Evolutionary conservation across 331 rosid genomes (phyloP), one percentile per base, ranked within the genome.

Genomic region (Arachis monticola): DNA sequence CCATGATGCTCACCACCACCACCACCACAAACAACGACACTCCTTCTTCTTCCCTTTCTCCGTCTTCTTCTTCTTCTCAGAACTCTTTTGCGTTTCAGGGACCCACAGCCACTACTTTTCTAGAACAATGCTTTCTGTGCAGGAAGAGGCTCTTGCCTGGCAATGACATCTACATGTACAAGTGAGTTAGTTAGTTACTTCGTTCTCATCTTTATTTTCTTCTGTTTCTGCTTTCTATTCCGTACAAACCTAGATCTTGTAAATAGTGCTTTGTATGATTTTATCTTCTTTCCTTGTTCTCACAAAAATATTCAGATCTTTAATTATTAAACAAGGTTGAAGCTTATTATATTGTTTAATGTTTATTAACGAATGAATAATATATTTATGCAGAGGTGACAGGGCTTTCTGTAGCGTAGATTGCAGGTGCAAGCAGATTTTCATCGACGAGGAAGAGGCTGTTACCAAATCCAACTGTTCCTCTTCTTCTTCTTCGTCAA

Each of bases 131-230:
- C 77, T 88, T 83, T 83, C 91, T 88, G 50, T 94, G 96, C 83
- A 32, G 71, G 55, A 87, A 83, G 60, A 90, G 77, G 14, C 88
- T 94, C 69, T 84, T 86, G 69, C 92, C 91, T 10, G 92, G 90
- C n/a, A 94, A 90, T 42, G 99, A 94, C 77, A 90, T 94, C 88
- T 94, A 90, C 89, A 94, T 94, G 99, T 94, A 94, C 92, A 89
- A 83, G 99, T 93, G 55, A 79, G 92, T 17, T 17, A 17, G 22
- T 17, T 17, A 17, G 22, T 17, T 17, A 17, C 22, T 17, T 17
- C 22, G 22, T 17, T 17, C 22, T 17, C 22, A 17, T 17, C 22
- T 17, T 17, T 17, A 17, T 17, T 17, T 17, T 17, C 22, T 17
- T 17, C 22, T 17, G 22, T 17, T 17, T 17, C 22, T 17, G 22